Percentiles rank a stretch among this genome's conserved stretches.
Conservation (phyloP, 2,329 filamentous ascomycete genomes). For the Aspergillus thermomutatus region DNA sequence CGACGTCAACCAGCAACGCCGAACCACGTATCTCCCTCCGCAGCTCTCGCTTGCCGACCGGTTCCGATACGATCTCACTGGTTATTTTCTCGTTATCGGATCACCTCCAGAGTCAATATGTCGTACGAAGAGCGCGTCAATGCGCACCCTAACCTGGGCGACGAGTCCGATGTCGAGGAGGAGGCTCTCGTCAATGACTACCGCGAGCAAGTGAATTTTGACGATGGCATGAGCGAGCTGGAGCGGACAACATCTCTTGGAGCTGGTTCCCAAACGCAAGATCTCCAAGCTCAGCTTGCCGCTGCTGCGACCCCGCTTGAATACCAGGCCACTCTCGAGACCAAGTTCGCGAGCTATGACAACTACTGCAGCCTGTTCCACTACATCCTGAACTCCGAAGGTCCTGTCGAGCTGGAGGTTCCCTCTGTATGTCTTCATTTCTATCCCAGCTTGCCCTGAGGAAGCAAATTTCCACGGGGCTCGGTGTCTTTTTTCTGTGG, state of each 20-base stretch:
- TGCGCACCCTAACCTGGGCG: slow-evolving; percentile 50
- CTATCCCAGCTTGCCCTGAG: slow-evolving; percentile 6
- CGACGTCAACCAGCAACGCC: slow-evolving; percentile 27
- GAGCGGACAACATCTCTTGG: slow-evolving; percentile 69
- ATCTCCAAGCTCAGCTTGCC: slow-evolving; percentile 87
- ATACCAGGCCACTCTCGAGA: slow-evolving; percentile 91
- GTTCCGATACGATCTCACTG: neutral
- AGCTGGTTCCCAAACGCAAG: slow-evolving; percentile 73
- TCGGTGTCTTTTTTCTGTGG: neutral
- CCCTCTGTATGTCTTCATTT: slow-evolving; percentile 70
- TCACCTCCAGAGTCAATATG: slow-evolving; percentile 34
- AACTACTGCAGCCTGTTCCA: slow-evolving; percentile 99
- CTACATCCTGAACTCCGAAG: slow-evolving; percentile 98
- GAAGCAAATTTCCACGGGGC: neutral
- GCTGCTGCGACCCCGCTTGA: slow-evolving; percentile 93
- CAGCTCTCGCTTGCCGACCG: slow-evolving; percentile 18
- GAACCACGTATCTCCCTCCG: slow-evolving; percentile 22
- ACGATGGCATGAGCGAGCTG: slow-evolving; percentile 78
- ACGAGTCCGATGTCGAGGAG: slow-evolving; percentile 94
- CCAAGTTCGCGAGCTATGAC: slow-evolving; percentile 98
- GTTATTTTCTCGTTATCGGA: slow-evolving; percentile 10
- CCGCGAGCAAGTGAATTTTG: slow-evolving; percentile 91
- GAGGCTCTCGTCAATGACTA: slow-evolving; percentile 95
- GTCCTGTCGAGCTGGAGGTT: slow-evolving; percentile 94
- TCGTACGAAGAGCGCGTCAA: slow-evolving; percentile 44